These are phyloP conservation scores for Porogramme epimiltina DNA, from an alignment of 1,284 basidiomycete genomes.

Conservation along the genomic window DNA sequence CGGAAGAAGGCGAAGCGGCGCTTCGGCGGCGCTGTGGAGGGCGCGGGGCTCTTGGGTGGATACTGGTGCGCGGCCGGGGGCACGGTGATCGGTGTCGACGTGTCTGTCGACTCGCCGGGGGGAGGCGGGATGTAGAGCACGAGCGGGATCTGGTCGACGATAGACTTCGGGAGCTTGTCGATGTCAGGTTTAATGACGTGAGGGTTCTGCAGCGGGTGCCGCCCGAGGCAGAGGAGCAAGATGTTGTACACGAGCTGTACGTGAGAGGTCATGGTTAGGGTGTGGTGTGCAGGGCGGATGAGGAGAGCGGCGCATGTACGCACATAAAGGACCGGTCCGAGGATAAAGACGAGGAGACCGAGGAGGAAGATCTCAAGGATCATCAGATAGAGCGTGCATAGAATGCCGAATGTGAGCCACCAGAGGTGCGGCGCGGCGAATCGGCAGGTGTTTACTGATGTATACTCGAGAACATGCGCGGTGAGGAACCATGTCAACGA, in stretches of 20 bases:
- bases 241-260: conserved; percentile 73
- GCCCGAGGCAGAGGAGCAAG: conserved; percentile 71
- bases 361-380: conserved; percentile 72
- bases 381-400: conserved; percentile 79
- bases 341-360: conserved; percentile 71
- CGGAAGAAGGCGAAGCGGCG: conserved; percentile 55
- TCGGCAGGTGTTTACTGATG: conserved; percentile 70
- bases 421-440: conserved; percentile 73
- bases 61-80: conserved; percentile 53
- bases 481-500: conserved; percentile 80
- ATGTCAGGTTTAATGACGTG: conserved; percentile 74
- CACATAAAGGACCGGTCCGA: conserved; percentile 77
- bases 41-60: conserved; percentile 48
- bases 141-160: conserved; percentile 77
- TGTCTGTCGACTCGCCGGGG: conserved; percentile 45
- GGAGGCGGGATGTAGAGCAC: conserved; percentile 82
- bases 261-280: conserved; percentile 12
- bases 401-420: conserved; percentile 79
- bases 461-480: conserved; percentile 76
- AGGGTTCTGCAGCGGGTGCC: conserved; percentile 74
- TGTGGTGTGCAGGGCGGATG: neutral
- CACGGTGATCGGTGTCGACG: conserved; percentile 37
- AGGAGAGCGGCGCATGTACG: conserved; percentile 32
- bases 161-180: conserved; percentile 64
- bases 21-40: conserved; percentile 30